These are phyloP conservation scores for Pyrrhoderma lamaoense DNA, from an alignment of 1,284 basidiomycete species.

Conservation along the genomic window DNA sequence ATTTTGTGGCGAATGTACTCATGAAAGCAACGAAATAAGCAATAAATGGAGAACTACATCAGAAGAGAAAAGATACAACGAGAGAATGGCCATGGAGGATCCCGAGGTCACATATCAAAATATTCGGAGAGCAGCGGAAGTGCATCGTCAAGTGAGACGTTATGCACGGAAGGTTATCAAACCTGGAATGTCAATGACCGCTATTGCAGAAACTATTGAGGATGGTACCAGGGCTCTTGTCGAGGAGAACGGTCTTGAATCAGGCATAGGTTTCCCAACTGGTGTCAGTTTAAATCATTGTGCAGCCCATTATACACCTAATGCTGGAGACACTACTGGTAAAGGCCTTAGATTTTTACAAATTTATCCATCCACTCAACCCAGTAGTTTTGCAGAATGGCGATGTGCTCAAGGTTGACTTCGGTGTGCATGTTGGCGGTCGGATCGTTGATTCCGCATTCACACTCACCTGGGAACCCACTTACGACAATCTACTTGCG, in stretches of 20 bases:
- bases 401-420: conserved; percentile 95
- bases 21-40: conserved; percentile 29
- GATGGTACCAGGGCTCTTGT: conserved; percentile 85
- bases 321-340: conserved; percentile 88
- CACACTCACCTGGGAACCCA: conserved; percentile 85
- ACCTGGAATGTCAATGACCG: conserved; percentile 92
- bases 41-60: conserved; percentile 85
- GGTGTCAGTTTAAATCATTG: conserved; percentile 92
- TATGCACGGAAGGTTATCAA: conserved; percentile 80
- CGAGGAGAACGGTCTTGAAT: conserved; percentile 83
- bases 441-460: conserved; percentile 95
- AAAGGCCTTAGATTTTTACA: conserved; percentile 9
- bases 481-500: conserved; percentile 83
- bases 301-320: conserved; percentile 96
- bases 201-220: conserved; percentile 93
- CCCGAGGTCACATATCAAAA: conserved; percentile 79
- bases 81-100: conserved; percentile 72
- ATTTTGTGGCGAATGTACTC: conserved; percentile 10
- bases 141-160: conserved; percentile 89
- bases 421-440: conserved; percentile 95
- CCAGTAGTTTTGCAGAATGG: conserved; percentile 65
- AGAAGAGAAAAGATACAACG: conserved; percentile 84
- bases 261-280: conserved; percentile 94
- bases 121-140: conserved; percentile 90
- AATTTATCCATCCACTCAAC: conserved; percentile 18